Conservation (phyloP, 768 basidiomycete genomes). For the Psilocybe sp. region DNA sequence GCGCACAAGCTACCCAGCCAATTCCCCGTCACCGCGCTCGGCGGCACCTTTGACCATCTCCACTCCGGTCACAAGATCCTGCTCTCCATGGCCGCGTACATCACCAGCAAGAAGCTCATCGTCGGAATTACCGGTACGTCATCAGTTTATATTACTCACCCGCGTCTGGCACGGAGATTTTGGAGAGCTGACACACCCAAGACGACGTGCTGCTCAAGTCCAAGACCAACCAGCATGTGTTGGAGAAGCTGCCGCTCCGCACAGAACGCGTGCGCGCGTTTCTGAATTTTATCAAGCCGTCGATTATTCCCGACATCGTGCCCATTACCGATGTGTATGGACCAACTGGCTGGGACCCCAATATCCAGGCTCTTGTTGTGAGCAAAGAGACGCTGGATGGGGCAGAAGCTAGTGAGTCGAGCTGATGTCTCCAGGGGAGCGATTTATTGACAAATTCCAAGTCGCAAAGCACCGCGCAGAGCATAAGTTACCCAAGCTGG, state of each 20-base stretch:
- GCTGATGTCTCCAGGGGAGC: not conserved
- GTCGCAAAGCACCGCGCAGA: slow-evolving; percentile 63
- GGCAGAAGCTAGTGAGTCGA: slow-evolving; percentile 62
- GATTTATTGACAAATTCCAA: slow-evolving; percentile 23
- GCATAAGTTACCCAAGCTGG: slow-evolving; percentile 55
- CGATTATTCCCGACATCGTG: slow-evolving; percentile 63
- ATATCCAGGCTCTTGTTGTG: slow-evolving; percentile 91
- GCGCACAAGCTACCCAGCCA: slow-evolving; percentile 14
- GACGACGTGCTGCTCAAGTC: slow-evolving; percentile 68
- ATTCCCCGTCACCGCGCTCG: slow-evolving; percentile 77
- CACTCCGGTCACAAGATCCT: slow-evolving; percentile 98
- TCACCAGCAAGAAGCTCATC: slow-evolving; percentile 76
- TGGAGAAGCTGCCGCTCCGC: slow-evolving; percentile 62
- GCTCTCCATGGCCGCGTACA: slow-evolving; percentile 87
- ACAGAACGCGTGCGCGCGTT: slow-evolving; percentile 62
- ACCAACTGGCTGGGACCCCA: slow-evolving; percentile 82
- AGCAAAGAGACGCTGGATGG: slow-evolving; percentile 86
- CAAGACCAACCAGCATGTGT: slow-evolving; percentile 66
- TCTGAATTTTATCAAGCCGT: slow-evolving; percentile 65
- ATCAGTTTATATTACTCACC: slow-evolving; percentile 4
- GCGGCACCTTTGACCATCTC: slow-evolving; percentile 97
- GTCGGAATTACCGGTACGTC: slow-evolving; percentile 81
- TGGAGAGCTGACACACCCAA: slow-evolving; percentile 21
- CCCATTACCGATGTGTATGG: slow-evolving; percentile 86
- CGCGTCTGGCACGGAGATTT: slow-evolving; percentile 8